Evolutionary conservation across 108 stramenopile species (phyloP).

Genomic region (Pseudonitzschia multistriata): DNA sequence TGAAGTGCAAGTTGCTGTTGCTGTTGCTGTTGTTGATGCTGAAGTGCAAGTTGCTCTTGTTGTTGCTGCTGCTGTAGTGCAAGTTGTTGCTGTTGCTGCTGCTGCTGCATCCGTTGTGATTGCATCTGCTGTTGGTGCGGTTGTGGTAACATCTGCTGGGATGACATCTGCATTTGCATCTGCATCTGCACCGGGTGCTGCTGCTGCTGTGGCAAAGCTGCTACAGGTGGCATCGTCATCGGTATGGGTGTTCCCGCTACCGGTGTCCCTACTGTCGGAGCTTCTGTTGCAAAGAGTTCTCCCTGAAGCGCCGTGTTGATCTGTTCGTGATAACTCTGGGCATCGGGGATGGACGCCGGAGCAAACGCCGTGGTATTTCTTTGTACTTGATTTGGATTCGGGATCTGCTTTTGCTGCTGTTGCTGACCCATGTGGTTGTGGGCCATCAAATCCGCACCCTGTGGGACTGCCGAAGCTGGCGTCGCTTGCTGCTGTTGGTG

Average conservation of each 20-base stretch:
- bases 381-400: background rate
- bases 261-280: background rate
- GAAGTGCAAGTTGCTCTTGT: background rate
- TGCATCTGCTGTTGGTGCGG: background rate
- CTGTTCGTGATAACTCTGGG: background rate
- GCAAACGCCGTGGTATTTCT: background rate
- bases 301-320: background rate
- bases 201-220: background rate
- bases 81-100: background rate
- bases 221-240: background rate
- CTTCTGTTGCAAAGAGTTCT: background rate
- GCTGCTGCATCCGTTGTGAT: background rate
- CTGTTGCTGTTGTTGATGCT: background rate
- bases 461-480: background rate
- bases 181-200: background rate
- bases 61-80: conserved; percentile 1
- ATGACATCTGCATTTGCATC: background rate
- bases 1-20: background rate
- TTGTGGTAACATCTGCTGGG: background rate
- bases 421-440: background rate
- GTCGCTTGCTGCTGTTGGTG: background rate
- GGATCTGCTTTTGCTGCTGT: background rate
- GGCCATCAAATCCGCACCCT: background rate
- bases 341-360: background rate
- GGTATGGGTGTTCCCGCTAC: background rate